These are phyloP conservation scores for Colletotrichum caudatum DNA, from an alignment of 2,329 filamentous ascomycete species.

Conservation along the genomic window DNA sequence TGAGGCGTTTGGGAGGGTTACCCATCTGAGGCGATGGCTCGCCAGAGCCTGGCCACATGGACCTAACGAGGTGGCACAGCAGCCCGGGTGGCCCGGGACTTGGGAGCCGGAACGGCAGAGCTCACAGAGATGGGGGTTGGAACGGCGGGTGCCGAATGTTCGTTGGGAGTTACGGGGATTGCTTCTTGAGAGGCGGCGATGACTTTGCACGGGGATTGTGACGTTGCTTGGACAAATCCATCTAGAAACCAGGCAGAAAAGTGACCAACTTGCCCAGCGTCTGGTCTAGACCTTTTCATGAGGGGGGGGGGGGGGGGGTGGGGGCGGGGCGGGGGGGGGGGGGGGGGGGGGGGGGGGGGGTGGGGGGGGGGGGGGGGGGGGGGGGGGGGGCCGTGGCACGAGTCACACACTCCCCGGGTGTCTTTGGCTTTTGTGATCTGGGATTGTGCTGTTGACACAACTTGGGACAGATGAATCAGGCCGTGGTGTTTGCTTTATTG, in stretches of 20 bases:
- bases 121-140: background rate
- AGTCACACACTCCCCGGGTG: too few relatives aligned
- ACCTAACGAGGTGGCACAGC: background rate
- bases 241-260: background rate
- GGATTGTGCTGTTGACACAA: background rate
- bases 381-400: too few relatives aligned
- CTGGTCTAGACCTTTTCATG: background rate
- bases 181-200: background rate
- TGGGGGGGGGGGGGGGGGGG: too few relatives aligned
- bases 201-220: background rate
- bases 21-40: background rate
- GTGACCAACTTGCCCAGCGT: background rate
- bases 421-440: background rate
- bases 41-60: background rate
- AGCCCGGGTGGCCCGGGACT: background rate
- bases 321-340: too few relatives aligned
- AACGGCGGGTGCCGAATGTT: background rate
- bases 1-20: background rate
- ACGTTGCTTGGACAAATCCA: background rate
- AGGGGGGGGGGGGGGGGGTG: too few relatives aligned
- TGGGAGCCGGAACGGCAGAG: background rate
- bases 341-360: too few relatives aligned
- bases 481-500: background rate
- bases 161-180: background rate
- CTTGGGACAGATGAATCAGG: background rate